These are phyloP conservation scores for Exophiala aquamarina DNA, from an alignment of 2,329 filamentous ascomycete species.

Conservation along the genomic window DNA sequence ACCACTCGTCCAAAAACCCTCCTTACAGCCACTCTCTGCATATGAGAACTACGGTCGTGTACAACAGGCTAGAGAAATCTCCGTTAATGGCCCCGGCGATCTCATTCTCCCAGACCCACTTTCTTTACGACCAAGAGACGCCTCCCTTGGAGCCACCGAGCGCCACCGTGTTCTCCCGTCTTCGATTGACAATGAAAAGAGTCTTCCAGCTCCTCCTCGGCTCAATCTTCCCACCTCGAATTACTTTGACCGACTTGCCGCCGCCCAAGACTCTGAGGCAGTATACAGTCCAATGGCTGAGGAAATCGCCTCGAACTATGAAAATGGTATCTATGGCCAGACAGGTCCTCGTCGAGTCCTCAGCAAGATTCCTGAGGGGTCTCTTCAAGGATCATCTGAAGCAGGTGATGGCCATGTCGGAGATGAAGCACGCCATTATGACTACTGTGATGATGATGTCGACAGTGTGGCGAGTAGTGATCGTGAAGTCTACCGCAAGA, in stretches of 20 bases:
- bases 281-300: constrained; percentile 16
- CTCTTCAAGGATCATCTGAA: constrained; percentile 4
- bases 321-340: constrained; percentile 20
- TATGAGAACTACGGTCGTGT: no score
- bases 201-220: constrained; percentile 14
- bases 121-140: constrained; percentile 7
- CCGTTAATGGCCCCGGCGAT: constrained; percentile 6
- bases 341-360: constrained; percentile 18
- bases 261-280: background rate
- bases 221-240: background rate
- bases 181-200: constrained; percentile 13
- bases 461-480: constrained; percentile 24
- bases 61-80: background rate
- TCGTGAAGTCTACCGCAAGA: constrained; percentile 22
- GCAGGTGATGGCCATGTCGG: background rate
- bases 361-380: constrained; percentile 22
- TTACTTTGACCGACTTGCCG: constrained; percentile 7
- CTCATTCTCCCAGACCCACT: constrained; percentile 1
- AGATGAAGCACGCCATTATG: background rate
- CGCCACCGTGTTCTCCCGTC: constrained; percentile 1
- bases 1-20: background rate
- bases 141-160: constrained; percentile 15
- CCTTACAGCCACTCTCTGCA: background rate
- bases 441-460: constrained; percentile 6
- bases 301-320: constrained; percentile 19